A percentile compares a stretch with the other conserved stretches of the same genome.
Conservation (phyloP, 2,329 filamentous ascomycete genomes). For the Calonectria montana region DNA sequence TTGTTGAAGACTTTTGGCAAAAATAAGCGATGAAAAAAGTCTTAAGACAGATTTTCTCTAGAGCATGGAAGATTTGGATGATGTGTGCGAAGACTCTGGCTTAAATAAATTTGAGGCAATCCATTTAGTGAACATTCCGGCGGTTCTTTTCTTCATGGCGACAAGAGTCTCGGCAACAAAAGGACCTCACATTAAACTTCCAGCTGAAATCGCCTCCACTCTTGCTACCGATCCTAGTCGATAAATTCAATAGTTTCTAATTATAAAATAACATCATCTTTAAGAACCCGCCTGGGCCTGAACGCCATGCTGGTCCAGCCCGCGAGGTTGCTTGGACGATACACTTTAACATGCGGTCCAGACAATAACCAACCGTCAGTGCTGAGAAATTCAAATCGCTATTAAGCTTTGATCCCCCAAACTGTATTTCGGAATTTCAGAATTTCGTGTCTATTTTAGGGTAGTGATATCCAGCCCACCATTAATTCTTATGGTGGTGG, state of each 20-base stretch:
- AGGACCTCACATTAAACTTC: not conserved
- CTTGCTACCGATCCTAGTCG: not conserved
- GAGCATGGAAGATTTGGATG: too few relatives aligned
- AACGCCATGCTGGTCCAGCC: not conserved
- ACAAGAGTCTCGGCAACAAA: not conserved
- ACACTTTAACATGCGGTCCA: not conserved
- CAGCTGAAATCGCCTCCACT: not conserved
- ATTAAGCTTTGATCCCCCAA: too few relatives aligned
- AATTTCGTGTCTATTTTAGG: too few relatives aligned
- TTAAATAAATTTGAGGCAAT: not conserved
- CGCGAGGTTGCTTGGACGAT: not conserved
- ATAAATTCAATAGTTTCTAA: not conserved
- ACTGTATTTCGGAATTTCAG: too few relatives aligned
- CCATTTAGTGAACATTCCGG: not conserved
- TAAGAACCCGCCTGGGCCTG: not conserved
- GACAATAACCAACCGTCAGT: too few relatives aligned
- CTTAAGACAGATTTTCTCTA: not conserved
- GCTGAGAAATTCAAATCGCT: not conserved
- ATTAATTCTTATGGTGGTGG: too few relatives aligned
- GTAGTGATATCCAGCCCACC: too few relatives aligned
- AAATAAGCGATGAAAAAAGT: not conserved
- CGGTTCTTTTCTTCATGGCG: not conserved
- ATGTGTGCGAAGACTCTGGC: too few relatives aligned
- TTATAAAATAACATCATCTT: not conserved
- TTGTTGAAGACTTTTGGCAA: not conserved